Conservation (phyloP, 2,329 filamentous ascomycete species). For the Xylariomycetidae sp. region DNA sequence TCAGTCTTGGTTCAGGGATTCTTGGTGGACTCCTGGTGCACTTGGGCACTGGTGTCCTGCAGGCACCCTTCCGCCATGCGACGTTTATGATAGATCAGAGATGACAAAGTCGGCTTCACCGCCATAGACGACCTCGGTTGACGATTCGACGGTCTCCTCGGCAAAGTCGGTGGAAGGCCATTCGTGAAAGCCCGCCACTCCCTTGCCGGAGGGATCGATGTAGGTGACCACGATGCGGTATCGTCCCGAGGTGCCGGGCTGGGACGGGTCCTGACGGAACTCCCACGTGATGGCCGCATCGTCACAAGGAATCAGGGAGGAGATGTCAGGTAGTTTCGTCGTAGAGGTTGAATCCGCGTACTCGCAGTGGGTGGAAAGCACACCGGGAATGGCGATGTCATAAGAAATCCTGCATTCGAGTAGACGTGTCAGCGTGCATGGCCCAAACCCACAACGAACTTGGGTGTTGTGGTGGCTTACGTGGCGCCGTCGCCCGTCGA, state of each 20-base stretch:
- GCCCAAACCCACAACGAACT: no score
- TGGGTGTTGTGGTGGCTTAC: slow-evolving; percentile 17
- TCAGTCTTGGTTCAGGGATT: no score
- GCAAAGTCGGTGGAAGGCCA: slow-evolving; percentile 19
- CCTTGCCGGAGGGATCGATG: slow-evolving; percentile 7
- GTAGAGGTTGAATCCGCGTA: slow-evolving; percentile 16
- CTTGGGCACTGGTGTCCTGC: no score
- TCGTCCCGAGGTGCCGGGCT: slow-evolving; percentile 13
- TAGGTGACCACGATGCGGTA: slow-evolving; percentile 21
- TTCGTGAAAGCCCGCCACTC: slow-evolving; percentile 17
- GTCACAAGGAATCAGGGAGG: slow-evolving; percentile 10
- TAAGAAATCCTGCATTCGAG: slow-evolving; percentile 17
- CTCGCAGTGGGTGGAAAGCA: slow-evolving; percentile 10
- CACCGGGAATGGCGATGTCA: slow-evolving; percentile 12
- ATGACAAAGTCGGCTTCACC: slow-evolving; percentile 17
- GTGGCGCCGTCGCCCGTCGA: slow-evolving; percentile 13
- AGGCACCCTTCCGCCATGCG: no score
- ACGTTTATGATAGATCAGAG: no score
- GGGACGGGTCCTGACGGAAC: slow-evolving; percentile 21
- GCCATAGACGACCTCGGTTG: slow-evolving; percentile 16
- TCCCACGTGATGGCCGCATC: slow-evolving; percentile 18
- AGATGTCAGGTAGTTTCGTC: slow-evolving; percentile 13
- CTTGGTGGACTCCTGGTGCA: no score
- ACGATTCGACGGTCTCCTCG: slow-evolving; percentile 8
- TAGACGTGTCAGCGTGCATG: no score